These are phyloP conservation scores for Infundibulicybe gibba DNA, from an alignment of 768 basidiomycete genomes.

Conservation along the genomic window DNA sequence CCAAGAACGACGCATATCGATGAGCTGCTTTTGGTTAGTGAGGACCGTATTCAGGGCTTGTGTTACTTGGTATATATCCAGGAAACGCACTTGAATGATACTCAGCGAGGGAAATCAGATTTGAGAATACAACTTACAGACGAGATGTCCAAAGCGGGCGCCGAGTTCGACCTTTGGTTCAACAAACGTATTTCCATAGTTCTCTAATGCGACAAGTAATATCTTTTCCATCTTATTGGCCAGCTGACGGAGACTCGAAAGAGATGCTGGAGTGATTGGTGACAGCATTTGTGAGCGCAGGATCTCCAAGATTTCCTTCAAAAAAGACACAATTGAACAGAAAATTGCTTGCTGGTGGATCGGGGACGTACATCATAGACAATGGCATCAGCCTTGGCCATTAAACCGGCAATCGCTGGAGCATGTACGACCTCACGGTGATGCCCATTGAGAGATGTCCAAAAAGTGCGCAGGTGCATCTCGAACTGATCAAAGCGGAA, in stretches of 20 bases:
- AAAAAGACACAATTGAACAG: constrained; percentile 11
- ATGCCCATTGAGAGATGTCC: constrained; percentile 67
- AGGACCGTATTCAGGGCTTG: constrained; percentile 87
- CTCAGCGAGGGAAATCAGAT: constrained; percentile 1
- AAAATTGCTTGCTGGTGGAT: constrained; percentile 1
- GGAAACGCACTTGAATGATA: constrained; percentile 66
- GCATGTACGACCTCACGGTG: constrained; percentile 90
- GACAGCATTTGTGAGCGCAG: constrained; percentile 83
- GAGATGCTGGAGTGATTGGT: constrained; percentile 61
- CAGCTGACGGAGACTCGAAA: constrained; percentile 72
- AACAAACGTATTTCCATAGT: constrained; percentile 85
- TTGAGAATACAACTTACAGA: constrained; percentile 52
- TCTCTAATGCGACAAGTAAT: constrained; percentile 73
- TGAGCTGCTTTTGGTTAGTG: constrained; percentile 80
- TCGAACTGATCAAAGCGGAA: constrained; percentile 91
- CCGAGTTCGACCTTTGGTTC: constrained; percentile 90
- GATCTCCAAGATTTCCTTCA: constrained; percentile 81
- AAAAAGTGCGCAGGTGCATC: constrained; percentile 81
- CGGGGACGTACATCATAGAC: constrained; percentile 74
- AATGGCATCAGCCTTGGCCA: constrained; percentile 88
- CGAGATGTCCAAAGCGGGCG: constrained; percentile 86
- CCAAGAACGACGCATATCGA: constrained; percentile 88
- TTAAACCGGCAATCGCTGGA: constrained; percentile 81
- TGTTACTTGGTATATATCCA: constrained; percentile 90
- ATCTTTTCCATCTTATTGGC: constrained; percentile 94